A percentile compares a stretch with the other conserved stretches of the same genome.
phyloP scores from a whole-genome alignment of 495 filamentous ascomycete genomes.

The Terfezia claveryi region DNA sequence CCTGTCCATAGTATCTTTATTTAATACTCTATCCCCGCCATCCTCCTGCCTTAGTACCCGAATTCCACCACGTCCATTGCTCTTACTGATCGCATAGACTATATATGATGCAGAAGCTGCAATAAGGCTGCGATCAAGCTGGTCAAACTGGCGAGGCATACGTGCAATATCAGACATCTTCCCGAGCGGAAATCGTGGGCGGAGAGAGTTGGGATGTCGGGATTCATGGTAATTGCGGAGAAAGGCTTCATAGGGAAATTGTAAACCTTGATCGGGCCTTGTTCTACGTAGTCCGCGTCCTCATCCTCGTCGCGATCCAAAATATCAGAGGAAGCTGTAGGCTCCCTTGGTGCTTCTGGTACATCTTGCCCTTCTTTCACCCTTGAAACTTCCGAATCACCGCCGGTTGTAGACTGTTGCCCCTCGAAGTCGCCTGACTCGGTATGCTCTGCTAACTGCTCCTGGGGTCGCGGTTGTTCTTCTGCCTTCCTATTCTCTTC shows the following conservation, averaged over 20 bases:
- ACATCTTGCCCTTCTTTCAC: background rate
- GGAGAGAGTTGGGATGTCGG: constrained; percentile 16
- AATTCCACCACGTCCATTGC: constrained; percentile 42
- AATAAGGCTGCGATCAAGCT: constrained; percentile 79
- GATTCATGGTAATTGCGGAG: constrained; percentile 42
- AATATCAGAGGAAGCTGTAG: background rate
- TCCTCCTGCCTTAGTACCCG: constrained; percentile 85
- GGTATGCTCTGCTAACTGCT: background rate
- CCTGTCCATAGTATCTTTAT: constrained; percentile 66
- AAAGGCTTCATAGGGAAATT: constrained; percentile 94
- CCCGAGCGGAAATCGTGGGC: constrained; percentile 18
- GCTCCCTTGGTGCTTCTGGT: too few species aligned
- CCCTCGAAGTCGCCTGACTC: background rate
- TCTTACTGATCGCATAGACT: constrained; percentile 76
- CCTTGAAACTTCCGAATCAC: background rate
- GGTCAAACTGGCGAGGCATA: constrained; percentile 92
- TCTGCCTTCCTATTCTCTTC: background rate
- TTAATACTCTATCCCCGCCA: constrained; percentile 69
- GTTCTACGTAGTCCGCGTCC: constrained; percentile 39
- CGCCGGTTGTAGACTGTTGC: background rate
- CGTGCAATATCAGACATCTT: constrained; percentile 42
- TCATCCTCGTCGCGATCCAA: constrained; percentile 33
- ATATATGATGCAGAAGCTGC: constrained; percentile 82
- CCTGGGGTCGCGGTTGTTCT: background rate
- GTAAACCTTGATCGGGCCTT: constrained; percentile 50